Base-by-base conservation (phyloP, 495 filamentous ascomycete species). In the Lasiosphaeria miniovina region DNA sequence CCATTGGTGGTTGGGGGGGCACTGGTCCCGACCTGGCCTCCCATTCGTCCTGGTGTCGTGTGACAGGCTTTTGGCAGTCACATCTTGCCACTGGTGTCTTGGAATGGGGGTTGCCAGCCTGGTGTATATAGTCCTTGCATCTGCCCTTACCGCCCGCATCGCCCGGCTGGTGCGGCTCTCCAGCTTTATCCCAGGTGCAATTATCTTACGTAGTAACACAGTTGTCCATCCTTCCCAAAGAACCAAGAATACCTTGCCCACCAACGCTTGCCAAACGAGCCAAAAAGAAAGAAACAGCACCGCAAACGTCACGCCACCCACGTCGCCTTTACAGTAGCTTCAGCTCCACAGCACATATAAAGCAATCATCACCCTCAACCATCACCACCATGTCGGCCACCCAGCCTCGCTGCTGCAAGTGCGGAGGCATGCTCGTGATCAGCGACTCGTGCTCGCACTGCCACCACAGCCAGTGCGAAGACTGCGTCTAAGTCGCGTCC, bases 371-470 rank as follows among this genome's bases (percentile, higher is more conserved):
- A 51, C n/a, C 34, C 36, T 17, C 55, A 43, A 36, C 31, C 15
- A 14, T 59, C 50, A 52, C 48, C 61, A 64, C 15, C 24, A 67
- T 65, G 67, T 64, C 64, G 7, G 71, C 74, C 69, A 75, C 75
- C 59, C 70, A 71, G 8, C 69, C 75, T 52, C 75, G 77, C 55
- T 79, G 77, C 74, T 78, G 75, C 70, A 67, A 77, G 60, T 79
- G 77, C 68, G 75, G 76, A 15, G 63, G 71, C 56, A 72, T 79
- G 55, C 75, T 79, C 57, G 77, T 79, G 67, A 79, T 79, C 70
- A 79, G 75, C 74, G 73, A 60, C 43, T 57, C 64, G 41, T 79
- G 77, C 69, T 62, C 63, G 11, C 72, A 74, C 68, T 79, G 77
- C 68, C 70, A 67, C 43, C 77, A 79, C 62, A 60, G 62, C 55